Evolutionary conservation across 495 filamentous ascomycete species (phyloP), one percentile per base, ranked within the genome.

Genomic region (Aspergillus hancockii): DNA sequence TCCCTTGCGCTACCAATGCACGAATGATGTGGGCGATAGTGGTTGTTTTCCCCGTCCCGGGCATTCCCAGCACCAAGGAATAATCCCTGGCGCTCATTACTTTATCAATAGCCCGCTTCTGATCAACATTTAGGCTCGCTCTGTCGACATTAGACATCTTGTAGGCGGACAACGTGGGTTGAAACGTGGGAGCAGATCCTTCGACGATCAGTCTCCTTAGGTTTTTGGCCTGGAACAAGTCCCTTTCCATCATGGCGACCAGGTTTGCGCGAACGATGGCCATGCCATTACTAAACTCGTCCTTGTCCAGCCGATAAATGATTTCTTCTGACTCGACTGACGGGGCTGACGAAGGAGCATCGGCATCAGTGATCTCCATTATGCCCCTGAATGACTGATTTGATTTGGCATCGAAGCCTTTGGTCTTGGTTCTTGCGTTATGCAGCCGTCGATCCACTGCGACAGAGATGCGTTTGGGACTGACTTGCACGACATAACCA

Each of bases 261-360:
- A 98, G 83, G 63, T 97, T 98, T 69, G 94, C 96, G 49, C 94
- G 89, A 41, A 96, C 90, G 49, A 85, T 88, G 18, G 94, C 92
- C 92, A 98, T 95, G 57, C 94, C 94, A 60, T 93, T 98, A 74
- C 90, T 96, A 73, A 97, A 97, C 68, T 98, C 94, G 64, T 98
- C 94, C 71, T 97, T 97, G 73, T 98, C 94, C 2, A 98, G 76
- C 32, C 94, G 88, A 66, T 93, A 98, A 19, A 88, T 73, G 16
- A 90, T 69, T 52, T 87, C 80, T 54, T 83, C 78, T 31, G 78
- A 73, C 51, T 84, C 71, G 34, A 72, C 69, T 5, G 78, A 70
- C 1, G 69, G 77, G 9, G 54, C 66, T 52, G 63, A 56, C 1
- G 46, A 32, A 40, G 56, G 56, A 8, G 68, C 71, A 18, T 78